Percentiles rank a stretch among this genome's conserved stretches.
Conservation (phyloP, 345 rosid genomes). For the Balakata baccata region DNA sequence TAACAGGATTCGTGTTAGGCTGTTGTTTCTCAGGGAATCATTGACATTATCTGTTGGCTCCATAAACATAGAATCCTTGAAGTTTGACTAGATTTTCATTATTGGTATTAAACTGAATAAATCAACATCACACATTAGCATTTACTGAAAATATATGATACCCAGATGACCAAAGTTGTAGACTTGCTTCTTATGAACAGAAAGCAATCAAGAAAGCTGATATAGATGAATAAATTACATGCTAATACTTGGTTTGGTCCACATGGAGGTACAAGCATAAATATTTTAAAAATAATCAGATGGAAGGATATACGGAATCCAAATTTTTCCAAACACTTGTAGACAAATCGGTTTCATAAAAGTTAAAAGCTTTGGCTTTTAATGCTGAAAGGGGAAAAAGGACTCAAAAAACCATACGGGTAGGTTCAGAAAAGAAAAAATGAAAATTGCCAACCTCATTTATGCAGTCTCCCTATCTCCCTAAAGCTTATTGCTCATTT, state of each 20-base stretch:
- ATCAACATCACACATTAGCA: no score
- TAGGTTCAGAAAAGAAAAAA: neutral
- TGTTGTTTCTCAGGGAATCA: no score
- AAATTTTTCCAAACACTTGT: slow-evolving; percentile 29
- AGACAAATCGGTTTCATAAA: slow-evolving; percentile 43
- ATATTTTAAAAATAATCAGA: neutral
- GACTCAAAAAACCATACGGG: neutral
- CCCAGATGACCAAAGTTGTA: no score
- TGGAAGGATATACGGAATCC: slow-evolving; percentile 28
- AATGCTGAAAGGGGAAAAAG: slow-evolving; percentile 20
- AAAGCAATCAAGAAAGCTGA: no score
- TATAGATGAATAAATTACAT: no score
- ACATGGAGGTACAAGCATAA: neutral
- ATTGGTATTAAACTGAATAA: no score
- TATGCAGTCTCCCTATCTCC: slow-evolving; percentile 5
- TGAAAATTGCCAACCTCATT: neutral
- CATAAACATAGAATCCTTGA: no score
- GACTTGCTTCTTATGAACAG: no score
- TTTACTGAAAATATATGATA: no score
- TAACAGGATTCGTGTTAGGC: no score
- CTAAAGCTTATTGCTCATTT: slow-evolving; percentile 28
- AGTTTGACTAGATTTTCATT: no score
- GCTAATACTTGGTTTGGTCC: neutral
- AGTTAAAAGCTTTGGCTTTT: slow-evolving; percentile 26
- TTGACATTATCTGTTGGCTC: no score